Conservation (phyloP, 2,329 filamentous ascomycete species). For the Exophiala xenobiotica region DNA sequence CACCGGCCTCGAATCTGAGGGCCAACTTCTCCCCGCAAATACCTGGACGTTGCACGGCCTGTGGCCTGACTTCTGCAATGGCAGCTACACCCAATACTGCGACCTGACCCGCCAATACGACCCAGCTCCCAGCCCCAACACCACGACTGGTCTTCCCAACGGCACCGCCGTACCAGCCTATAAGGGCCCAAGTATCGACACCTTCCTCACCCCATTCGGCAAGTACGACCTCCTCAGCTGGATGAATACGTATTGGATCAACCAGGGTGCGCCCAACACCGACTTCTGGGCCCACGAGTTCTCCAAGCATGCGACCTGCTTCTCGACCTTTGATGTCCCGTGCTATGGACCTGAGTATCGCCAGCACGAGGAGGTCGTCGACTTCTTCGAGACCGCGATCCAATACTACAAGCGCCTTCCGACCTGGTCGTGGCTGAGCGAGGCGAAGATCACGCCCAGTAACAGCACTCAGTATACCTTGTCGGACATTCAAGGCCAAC, state of each 20-base stretch:
- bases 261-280: constrained; percentile 55
- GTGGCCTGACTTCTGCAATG: constrained; percentile 56
- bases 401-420: constrained; percentile 59
- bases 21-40: constrained; percentile 58
- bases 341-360: constrained; percentile 63
- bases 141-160: constrained; percentile 56
- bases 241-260: constrained; percentile 68
- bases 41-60: constrained; percentile 50
- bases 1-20: constrained; percentile 58
- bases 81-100: constrained; percentile 66
- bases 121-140: constrained; percentile 61
- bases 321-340: constrained; percentile 61
- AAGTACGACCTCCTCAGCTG: constrained; percentile 61
- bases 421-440: constrained; percentile 61
- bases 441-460: constrained; percentile 55
- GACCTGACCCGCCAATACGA: constrained; percentile 64
- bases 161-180: constrained; percentile 56
- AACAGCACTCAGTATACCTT: constrained; percentile 60
- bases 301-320: constrained; percentile 68
- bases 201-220: constrained; percentile 59
- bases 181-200: constrained; percentile 57
- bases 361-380: constrained; percentile 59
- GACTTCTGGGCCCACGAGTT: constrained; percentile 68
- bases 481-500: constrained; percentile 50
- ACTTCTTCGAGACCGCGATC: constrained; percentile 63